phyloP scores from a whole-genome alignment of 2,329 filamentous ascomycete genomes.

The Sclerotinia sclerotiorum region DNA sequence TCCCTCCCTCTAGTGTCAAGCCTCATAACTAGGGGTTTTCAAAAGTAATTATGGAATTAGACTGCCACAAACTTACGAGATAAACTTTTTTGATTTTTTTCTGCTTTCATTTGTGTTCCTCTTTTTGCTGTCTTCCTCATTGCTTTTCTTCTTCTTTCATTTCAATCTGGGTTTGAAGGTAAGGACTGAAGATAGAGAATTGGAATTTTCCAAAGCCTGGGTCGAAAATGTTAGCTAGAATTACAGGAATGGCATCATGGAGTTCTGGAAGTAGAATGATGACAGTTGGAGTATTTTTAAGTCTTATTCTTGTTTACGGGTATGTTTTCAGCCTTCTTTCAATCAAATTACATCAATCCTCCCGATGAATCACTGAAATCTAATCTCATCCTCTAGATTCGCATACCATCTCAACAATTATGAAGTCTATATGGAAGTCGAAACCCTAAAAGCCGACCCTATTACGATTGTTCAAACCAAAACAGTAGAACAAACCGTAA shows the following conservation, averaged over 20 bases:
- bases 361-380: not conserved
- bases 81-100: not conserved
- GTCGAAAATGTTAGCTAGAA: not conserved
- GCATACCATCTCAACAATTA: constrained; percentile 12
- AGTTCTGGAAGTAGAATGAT: constrained; percentile 7
- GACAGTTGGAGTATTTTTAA: constrained; percentile 1
- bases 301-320: constrained; percentile 14
- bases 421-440: not conserved
- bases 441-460: not conserved
- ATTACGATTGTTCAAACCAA: constrained; percentile 1
- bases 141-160: not conserved
- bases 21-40: not conserved
- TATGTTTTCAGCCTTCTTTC: not conserved
- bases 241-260: not conserved
- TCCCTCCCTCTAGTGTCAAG: not conserved
- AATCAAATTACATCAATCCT: too few species aligned
- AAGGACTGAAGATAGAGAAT: not conserved
- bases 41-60: not conserved
- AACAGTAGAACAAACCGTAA: constrained; percentile 7
- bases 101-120: not conserved
- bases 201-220: not conserved
- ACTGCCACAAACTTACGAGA: not conserved
- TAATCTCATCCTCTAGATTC: not conserved
- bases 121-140: not conserved
- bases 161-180: not conserved